phyloP scores from a whole-genome alignment of 2,329 filamentous ascomycete species.

The Davidsoniella virescens region DNA sequence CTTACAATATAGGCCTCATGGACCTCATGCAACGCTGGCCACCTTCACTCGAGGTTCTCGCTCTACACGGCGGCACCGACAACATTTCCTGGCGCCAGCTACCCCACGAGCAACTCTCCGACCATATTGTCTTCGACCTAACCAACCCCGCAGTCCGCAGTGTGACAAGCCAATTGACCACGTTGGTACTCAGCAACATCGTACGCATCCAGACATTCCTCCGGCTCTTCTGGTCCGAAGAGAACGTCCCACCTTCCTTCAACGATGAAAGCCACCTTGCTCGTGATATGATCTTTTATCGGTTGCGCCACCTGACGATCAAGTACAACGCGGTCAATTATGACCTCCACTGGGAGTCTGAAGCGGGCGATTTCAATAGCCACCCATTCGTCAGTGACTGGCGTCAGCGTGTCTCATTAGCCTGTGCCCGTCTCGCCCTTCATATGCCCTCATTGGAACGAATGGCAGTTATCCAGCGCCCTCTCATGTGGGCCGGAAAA shows the following conservation, averaged over 20 bases:
- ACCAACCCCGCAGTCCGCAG: constrained; percentile 12
- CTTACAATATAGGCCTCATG: constrained; percentile 8
- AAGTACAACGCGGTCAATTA: constrained; percentile 15
- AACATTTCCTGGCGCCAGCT: constrained; percentile 15
- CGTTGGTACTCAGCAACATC: constrained; percentile 14
- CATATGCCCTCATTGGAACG: constrained; percentile 15
- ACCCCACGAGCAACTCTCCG: constrained; percentile 15
- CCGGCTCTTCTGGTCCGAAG: constrained; percentile 14
- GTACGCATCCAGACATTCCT: constrained; percentile 15
- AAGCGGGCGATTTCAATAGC: constrained; percentile 14
- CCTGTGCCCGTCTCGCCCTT: constrained; percentile 14
- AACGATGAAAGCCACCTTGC: constrained; percentile 4
- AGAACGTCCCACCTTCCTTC: constrained; percentile 11
- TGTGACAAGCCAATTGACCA: constrained; percentile 12
- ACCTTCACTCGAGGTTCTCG: constrained; percentile 13
- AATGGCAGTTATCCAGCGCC: constrained; percentile 15
- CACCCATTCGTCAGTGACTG: constrained; percentile 13
- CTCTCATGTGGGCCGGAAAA: constrained; percentile 17
- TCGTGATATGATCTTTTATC: not conserved
- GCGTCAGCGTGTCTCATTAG: constrained; percentile 16
- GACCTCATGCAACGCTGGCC: constrained; percentile 14
- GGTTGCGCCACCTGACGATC: constrained; percentile 14
- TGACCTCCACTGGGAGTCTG: constrained; percentile 15
- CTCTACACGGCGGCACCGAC: constrained; percentile 14
- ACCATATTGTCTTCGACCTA: constrained; percentile 13